These are phyloP conservation scores for Lachnellula occidentalis DNA, from an alignment of 2,329 filamentous ascomycete species.

Conservation along the genomic window DNA sequence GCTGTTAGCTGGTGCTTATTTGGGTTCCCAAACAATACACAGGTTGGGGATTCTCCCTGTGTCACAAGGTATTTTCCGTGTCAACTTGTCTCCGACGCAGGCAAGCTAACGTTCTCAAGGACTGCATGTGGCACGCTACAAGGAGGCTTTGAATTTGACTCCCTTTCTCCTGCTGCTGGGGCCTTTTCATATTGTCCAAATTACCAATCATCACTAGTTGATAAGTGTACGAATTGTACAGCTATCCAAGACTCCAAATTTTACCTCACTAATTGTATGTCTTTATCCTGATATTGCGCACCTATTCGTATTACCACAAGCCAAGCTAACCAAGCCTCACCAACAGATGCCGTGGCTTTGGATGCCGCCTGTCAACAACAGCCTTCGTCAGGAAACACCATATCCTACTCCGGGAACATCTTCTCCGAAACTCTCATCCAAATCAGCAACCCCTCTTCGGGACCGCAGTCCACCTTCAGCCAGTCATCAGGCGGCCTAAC, in stretches of 20 bases:
- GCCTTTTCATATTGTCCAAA: conserved; percentile 49
- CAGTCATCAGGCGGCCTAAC: conserved; percentile 37
- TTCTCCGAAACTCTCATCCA: conserved; percentile 46
- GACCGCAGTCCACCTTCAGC: conserved; percentile 23
- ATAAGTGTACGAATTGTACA: conserved; percentile 47
- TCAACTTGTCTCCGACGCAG: too few relatives aligned
- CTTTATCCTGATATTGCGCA: neutral
- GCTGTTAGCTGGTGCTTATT: conserved; percentile 51
- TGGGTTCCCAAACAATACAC: conserved; percentile 40
- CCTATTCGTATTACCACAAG: neutral
- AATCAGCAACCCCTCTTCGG: conserved; percentile 43
- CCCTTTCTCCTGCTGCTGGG: conserved; percentile 41
- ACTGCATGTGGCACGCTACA: conserved; percentile 47
- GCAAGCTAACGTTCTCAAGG: conserved; percentile 27
- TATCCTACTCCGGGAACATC: conserved; percentile 47
- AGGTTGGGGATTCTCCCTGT: conserved; percentile 39
- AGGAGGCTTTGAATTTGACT: conserved; percentile 43
- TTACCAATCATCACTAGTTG: conserved; percentile 38
- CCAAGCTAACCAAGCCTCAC: conserved; percentile 18
- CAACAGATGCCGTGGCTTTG: conserved; percentile 43
- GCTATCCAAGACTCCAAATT: conserved; percentile 31
- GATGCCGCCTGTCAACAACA: conserved; percentile 51
- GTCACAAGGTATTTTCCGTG: conserved; percentile 43
- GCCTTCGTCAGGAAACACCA: conserved; percentile 40
- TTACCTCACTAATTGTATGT: conserved; percentile 51